Conservation (phyloP, 768 basidiomycete genomes). For the Collybiopsis confluens region DNA sequence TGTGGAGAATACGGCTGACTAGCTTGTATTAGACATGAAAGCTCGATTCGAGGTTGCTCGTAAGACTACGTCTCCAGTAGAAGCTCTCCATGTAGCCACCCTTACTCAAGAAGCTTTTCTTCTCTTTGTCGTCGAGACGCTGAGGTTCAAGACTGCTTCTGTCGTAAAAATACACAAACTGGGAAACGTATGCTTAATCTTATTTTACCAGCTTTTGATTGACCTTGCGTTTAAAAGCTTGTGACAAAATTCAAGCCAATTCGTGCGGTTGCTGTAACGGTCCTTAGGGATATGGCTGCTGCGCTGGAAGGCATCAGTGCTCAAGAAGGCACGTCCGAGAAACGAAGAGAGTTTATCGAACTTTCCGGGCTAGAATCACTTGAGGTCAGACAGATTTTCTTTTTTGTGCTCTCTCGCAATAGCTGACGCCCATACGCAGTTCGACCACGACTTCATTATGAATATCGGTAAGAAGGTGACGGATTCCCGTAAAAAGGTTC, state of each 20-base stretch:
- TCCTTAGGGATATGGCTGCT: constrained; percentile 56
- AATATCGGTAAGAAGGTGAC: constrained; percentile 59
- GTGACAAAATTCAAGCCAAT: constrained; percentile 63
- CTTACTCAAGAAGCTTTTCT: constrained; percentile 79
- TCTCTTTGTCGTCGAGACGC: constrained; percentile 62
- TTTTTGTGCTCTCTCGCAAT: neutral
- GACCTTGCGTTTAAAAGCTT: constrained; percentile 39
- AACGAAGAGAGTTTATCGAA: constrained; percentile 47
- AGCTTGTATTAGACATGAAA: constrained; percentile 43
- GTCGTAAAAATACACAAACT: constrained; percentile 72
- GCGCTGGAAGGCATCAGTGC: constrained; percentile 48
- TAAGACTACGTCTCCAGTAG: constrained; percentile 39
- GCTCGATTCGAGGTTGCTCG: constrained; percentile 44
- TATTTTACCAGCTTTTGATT: neutral
- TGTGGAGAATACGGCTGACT: neutral
- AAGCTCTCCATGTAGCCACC: constrained; percentile 68
- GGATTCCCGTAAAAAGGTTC: constrained; percentile 67
- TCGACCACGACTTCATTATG: constrained; percentile 61
- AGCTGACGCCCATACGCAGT: constrained; percentile 28
- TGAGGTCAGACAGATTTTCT: constrained; percentile 24
- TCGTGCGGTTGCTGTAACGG: constrained; percentile 45
- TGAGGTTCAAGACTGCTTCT: constrained; percentile 68
- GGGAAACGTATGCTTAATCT: constrained; percentile 42
- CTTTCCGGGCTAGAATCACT: constrained; percentile 40
- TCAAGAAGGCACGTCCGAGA: constrained; percentile 46